Evolutionary conservation across 805 yeast species (phyloP), one percentile per base, ranked within the genome.

Genomic region (Teunomyces funiuensis): DNA sequence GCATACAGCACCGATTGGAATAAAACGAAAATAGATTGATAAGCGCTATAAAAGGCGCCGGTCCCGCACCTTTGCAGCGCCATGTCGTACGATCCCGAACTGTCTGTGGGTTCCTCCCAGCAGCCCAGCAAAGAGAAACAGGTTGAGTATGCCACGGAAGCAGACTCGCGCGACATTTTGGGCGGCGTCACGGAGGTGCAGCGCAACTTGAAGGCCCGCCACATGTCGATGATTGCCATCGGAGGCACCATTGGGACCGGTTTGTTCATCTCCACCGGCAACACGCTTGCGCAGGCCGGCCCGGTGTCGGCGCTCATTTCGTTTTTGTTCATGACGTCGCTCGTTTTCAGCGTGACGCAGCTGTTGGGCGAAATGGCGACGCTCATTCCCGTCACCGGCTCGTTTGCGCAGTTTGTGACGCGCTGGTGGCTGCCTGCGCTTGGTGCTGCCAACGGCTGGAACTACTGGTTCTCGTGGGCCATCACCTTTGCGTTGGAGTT

Each of bases 221-320:
- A 83, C 52, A 75, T 84, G 37, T 73, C 84, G 23, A 83, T 84
- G 88, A 78, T 84, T 51, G 88, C 89, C 36, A 69, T 84, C 15
- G 91, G 90, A 46, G 90, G 89, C 47, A 81, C 89, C 25, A 83
- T 85, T 46, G 90, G 90, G 53, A 83, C 89, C 2, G 90, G 90
- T 59, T 69, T 84, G 29, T 82, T 84, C 68, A 79, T 85, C 36
- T 81, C 86, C 56, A 75, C 83, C 29, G 71, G 81, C 4, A 55
- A 73, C 3, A 80, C 86, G 2, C 55, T 84, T 22, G 51, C 61
- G 2, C 54, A 65, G 23, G 81, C 86, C 11, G 91, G 91, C 16
- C 90, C 90, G 1, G 89, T 79, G 8, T 77, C 79, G 39, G 66
- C 86, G 4, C 61, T 85, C 19, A 79, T 85, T 36, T 75, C 87